These are phyloP conservation scores for Xylaria intraflava DNA, from an alignment of 495 filamentous ascomycete genomes.

Conservation along the genomic window DNA sequence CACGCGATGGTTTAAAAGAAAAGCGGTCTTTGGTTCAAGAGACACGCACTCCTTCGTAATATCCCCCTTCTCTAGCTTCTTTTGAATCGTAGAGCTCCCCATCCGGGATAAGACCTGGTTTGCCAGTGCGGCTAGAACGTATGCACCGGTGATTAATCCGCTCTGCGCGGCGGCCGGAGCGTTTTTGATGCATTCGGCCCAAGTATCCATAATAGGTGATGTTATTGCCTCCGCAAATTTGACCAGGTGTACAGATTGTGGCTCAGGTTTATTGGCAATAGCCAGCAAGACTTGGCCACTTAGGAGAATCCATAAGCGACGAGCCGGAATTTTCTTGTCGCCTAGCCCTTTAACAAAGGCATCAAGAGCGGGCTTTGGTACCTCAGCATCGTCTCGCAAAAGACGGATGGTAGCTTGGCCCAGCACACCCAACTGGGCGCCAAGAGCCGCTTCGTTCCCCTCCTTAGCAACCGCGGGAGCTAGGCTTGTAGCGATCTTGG, in stretches of 20 bases:
- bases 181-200: slow-evolving; percentile 69
- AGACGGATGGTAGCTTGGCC: slow-evolving; percentile 53
- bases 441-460: slow-evolving; percentile 74
- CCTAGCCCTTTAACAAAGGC: slow-evolving; percentile 70
- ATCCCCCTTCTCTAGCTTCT: slow-evolving; percentile 50
- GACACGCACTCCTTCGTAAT: slow-evolving; percentile 57
- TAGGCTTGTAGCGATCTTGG: slow-evolving; percentile 60
- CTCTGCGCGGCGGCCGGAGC: slow-evolving; percentile 67
- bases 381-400: slow-evolving; percentile 48
- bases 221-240: slow-evolving; percentile 55
- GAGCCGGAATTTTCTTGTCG: slow-evolving; percentile 74
- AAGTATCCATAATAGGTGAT: slow-evolving; percentile 62
- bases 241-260: slow-evolving; percentile 39
- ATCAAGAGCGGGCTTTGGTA: slow-evolving; percentile 59
- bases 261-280: slow-evolving; percentile 36
- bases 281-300: slow-evolving; percentile 66
- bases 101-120: slow-evolving; percentile 38
- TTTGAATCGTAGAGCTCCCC: slow-evolving; percentile 35
- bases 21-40: slow-evolving; percentile 68
- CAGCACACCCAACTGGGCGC: slow-evolving; percentile 65
- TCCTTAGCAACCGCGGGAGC: slow-evolving; percentile 65
- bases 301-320: slow-evolving; percentile 73
- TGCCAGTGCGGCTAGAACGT: slow-evolving; percentile 61
- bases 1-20: slow-evolving; percentile 73
- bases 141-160: slow-evolving; percentile 67